Base-by-base conservation (phyloP, 352 stramenopile species). In the Pythium rhizo-oryzae region DNA sequence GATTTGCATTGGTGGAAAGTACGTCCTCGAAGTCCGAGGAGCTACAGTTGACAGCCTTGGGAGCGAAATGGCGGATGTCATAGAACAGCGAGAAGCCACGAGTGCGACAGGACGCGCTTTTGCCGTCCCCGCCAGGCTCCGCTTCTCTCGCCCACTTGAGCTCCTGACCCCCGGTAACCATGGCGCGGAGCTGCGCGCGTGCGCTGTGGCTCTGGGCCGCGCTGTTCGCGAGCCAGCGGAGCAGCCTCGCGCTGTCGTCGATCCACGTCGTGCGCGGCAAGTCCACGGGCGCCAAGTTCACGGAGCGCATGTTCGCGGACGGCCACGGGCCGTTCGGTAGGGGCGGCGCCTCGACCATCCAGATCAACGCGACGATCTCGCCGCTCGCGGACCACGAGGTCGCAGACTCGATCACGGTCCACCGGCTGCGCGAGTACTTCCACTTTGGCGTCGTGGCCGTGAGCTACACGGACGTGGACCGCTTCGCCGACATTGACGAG, bases 241-340 rank as follows among this genome's bases (percentile, higher is more conserved):
- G 69, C 49, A 69, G 70, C 51, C 23, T 84, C 30, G 80, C 70
- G 8, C 67, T 76, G 19, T 76, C 72, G 28, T 93, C 85, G 51
- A 86, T 92, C 52, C 82, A 93, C 70, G 52, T 79, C 24, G 68
- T 91, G 35, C 68, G 84, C 13, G 84, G 81, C 21, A 80, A 80
- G 58, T 76, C 72, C 18, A 90, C 78, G 0, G 83, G 87, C 39
- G 87, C 73, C 59, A 81, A 84, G 50, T 81, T 90, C 59, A 88
- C 80, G 13, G 87, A 96, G 74, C 78, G 79, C 65, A 92, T 94
- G 86, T 96, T 94, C 71, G 85, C 81, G 8, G 82, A 92, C 61
- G 75, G 74, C 28, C 72, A 74, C 41, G 85, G 85, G 0, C 81
- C 81, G 12, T 89, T 80, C 57, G 78, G 80, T 33, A 58, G 77